These are phyloP conservation scores for Lepiota brunneoincarnata DNA, from an alignment of 768 basidiomycete species.

Conservation along the genomic window DNA sequence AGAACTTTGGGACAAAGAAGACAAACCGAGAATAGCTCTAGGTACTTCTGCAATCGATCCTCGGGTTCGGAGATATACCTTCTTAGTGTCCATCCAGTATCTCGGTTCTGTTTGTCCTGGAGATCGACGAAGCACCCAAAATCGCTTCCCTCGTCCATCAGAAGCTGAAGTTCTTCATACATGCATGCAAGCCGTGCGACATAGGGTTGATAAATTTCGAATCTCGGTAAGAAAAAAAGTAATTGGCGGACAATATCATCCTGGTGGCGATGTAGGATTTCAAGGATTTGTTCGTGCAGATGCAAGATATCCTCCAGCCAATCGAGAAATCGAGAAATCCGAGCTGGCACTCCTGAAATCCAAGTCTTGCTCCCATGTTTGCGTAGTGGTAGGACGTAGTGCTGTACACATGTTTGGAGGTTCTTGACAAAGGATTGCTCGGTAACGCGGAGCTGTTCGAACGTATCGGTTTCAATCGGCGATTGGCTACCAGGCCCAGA, in stretches of 20 bases:
- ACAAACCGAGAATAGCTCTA: conserved; percentile 71
- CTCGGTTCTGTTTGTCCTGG: conserved; percentile 52
- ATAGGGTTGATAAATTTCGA: conserved; percentile 89
- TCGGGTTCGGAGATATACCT: conserved; percentile 75
- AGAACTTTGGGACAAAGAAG: background rate
- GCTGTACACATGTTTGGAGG: conserved; percentile 60
- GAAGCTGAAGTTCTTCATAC: conserved; percentile 45
- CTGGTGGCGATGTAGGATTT: conserved; percentile 30
- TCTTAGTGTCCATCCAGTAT: conserved; percentile 63
- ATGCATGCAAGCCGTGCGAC: conserved; percentile 69
- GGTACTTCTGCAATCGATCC: conserved; percentile 67
- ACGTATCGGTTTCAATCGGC: conserved; percentile 13
- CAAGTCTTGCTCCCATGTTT: conserved; percentile 67
- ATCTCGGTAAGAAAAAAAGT: conserved; percentile 54
- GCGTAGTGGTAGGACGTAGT: conserved; percentile 79
- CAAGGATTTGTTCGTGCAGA: conserved; percentile 65
- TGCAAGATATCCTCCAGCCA: conserved; percentile 87
- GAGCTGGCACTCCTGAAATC: conserved; percentile 76
- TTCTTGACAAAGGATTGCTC: conserved; percentile 70
- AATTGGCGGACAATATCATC: conserved; percentile 50
- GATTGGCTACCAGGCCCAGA: background rate
- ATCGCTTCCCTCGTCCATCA: conserved; percentile 54
- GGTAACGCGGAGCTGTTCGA: conserved; percentile 58
- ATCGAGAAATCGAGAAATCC: conserved; percentile 74
- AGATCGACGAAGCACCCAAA: conserved; percentile 85